A percentile compares a stretch with the other conserved stretches of the same genome.
phyloP scores from a whole-genome alignment of 2,329 filamentous ascomycete genomes.

The Paramyrothecium sp. region DNA sequence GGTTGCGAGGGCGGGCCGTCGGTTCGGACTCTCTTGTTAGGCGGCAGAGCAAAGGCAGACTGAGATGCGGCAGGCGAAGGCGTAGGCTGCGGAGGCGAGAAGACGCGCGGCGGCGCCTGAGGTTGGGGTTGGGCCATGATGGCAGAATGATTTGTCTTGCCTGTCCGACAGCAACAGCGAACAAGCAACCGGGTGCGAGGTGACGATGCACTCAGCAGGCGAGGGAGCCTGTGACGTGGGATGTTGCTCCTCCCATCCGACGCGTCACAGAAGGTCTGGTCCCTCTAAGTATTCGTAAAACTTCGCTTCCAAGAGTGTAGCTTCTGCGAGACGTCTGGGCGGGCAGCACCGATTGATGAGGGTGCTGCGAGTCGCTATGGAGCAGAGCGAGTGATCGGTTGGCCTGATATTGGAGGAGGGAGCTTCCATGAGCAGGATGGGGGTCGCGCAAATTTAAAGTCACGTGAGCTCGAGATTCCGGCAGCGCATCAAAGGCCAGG shows the following conservation, averaged over 20 bases:
- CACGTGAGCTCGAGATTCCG: conserved; percentile 32
- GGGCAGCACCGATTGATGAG: conserved; percentile 16
- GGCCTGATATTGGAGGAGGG: conserved; percentile 22
- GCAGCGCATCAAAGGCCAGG: neutral
- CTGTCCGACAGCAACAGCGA: conserved; percentile 7
- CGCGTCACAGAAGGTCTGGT: conserved; percentile 20
- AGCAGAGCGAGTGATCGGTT: conserved; percentile 20
- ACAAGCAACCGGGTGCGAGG: conserved; percentile 8
- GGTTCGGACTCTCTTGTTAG: conserved; percentile 64
- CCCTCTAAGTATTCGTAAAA: conserved; percentile 10
- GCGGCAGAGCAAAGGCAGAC: conserved; percentile 57
- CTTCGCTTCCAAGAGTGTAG: neutral
- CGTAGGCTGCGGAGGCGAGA: conserved; percentile 61
- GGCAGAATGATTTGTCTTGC: conserved; percentile 3
- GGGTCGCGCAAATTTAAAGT: conserved; percentile 40
- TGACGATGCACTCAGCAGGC: conserved; percentile 39
- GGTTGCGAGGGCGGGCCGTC: conserved; percentile 66
- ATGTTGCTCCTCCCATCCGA: conserved; percentile 47
- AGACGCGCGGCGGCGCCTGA: conserved; percentile 48
- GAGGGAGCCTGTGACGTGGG: conserved; percentile 47
- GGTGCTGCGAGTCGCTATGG: conserved; percentile 20
- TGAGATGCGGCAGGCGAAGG: conserved; percentile 60
- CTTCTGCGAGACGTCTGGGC: conserved; percentile 4
- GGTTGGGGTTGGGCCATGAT: conserved; percentile 61
- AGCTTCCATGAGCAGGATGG: conserved; percentile 25